Percentiles rank a stretch among this genome's conserved stretches.
Evolutionary conservation across 768 basidiomycete genomes (phyloP).

Genomic region (Leccinum olivaceopallidum): DNA sequence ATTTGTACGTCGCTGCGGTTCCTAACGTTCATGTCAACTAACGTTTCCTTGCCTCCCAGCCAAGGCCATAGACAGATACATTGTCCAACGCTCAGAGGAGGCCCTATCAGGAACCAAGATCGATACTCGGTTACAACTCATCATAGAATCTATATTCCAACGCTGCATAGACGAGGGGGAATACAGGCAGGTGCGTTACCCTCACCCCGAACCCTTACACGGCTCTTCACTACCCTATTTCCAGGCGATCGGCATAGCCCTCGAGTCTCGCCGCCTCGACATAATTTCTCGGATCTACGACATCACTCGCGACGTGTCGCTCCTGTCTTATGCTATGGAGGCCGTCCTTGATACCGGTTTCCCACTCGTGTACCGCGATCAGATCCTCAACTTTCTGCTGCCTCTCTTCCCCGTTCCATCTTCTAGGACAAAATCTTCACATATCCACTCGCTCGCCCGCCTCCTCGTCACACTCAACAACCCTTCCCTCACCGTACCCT

Average conservation of each 20-base stretch:
- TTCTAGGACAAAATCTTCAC: constrained; percentile 69
- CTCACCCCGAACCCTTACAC: not conserved
- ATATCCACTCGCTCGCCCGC: constrained; percentile 81
- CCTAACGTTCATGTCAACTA: constrained; percentile 1
- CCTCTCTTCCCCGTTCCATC: constrained; percentile 83
- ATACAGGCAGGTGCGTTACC: constrained; percentile 72
- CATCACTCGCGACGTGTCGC: constrained; percentile 68
- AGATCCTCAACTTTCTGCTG: constrained; percentile 75
- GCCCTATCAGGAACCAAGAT: constrained; percentile 54
- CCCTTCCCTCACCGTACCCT: constrained; percentile 71
- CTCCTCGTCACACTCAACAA: constrained; percentile 88
- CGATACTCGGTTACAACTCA: constrained; percentile 75
- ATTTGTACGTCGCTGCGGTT: constrained; percentile 63
- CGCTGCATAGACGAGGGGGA: constrained; percentile 88
- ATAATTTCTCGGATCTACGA: constrained; percentile 78
- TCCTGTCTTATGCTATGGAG: constrained; percentile 91
- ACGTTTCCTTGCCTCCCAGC: constrained; percentile 47
- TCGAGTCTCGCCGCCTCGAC: constrained; percentile 89
- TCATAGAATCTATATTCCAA: constrained; percentile 88
- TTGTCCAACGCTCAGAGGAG: constrained; percentile 64
- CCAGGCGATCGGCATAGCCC: constrained; percentile 92
- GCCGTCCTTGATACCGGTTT: constrained; percentile 90
- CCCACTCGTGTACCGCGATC: constrained; percentile 80
- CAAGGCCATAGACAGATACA: constrained; percentile 94
- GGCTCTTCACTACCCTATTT: constrained; percentile 11